Evolutionary conservation across 139 green algal genomes (phyloP).

Genomic region (Chlamydomonas eustigma): DNA sequence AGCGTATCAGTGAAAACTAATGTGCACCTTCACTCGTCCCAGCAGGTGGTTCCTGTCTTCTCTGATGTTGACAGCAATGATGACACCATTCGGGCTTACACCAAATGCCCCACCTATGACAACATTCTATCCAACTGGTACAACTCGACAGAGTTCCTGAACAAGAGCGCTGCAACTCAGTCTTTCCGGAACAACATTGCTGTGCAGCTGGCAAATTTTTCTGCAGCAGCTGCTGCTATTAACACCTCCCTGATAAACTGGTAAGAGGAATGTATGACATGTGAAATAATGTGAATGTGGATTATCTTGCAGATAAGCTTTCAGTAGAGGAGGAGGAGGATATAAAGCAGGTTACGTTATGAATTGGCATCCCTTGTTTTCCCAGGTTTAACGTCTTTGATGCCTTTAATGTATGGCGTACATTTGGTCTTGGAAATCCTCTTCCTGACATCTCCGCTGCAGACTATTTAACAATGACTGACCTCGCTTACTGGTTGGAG

Average conservation of each 20-base stretch:
- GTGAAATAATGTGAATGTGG: neutral
- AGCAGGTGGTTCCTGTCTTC: constrained; percentile 38
- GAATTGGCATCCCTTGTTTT: neutral
- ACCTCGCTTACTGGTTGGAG: constrained; percentile 14
- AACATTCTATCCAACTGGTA: constrained; percentile 22
- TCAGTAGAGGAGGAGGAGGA: too few relatives aligned
- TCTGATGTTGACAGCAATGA: constrained; percentile 30
- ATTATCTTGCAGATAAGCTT: too few relatives aligned
- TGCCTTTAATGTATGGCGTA: neutral
- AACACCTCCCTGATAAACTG: constrained; percentile 7
- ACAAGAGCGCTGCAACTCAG: constrained; percentile 17
- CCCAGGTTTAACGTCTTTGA: constrained; percentile 9
- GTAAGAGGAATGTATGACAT: constrained; percentile 4
- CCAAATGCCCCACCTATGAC: constrained; percentile 35
- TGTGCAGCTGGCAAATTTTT: neutral
- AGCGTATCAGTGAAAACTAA: neutral
- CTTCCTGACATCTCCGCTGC: neutral
- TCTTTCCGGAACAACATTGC: constrained; percentile 8
- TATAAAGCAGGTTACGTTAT: too few relatives aligned
- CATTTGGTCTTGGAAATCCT: neutral
- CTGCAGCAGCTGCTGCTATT: neutral
- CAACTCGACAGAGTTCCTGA: constrained; percentile 31
- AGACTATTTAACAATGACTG: constrained; percentile 1
- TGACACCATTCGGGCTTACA: constrained; percentile 47
- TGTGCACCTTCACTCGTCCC: neutral